phyloP scores from a whole-genome alignment of 192 early-diverging fungal genomes.

The Paraglomus brasilianum region DNA sequence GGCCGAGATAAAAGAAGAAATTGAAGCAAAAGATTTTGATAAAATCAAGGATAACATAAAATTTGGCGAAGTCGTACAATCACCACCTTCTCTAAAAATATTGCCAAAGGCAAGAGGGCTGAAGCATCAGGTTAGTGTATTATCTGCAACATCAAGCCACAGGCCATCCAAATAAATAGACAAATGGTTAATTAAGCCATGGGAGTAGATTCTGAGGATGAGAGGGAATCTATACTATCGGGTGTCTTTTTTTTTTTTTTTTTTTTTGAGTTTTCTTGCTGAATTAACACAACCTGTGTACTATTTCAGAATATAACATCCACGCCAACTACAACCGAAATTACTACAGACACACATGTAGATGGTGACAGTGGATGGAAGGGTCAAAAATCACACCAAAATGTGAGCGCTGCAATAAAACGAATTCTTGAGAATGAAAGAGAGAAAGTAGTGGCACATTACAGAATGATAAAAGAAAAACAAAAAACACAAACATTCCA shows the following conservation, averaged over 20 bases:
- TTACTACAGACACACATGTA: too few species aligned
- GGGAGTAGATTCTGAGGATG: too few species aligned
- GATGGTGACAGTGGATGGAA: background rate
- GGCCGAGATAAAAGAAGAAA: constrained; percentile 5
- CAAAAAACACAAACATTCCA: background rate
- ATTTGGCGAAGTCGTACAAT: constrained; percentile 30
- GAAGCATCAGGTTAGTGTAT: too few species aligned
- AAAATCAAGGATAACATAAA: constrained; percentile 23
- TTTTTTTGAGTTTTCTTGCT: too few species aligned
- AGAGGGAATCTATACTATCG: too few species aligned
- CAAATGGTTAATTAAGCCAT: too few species aligned
- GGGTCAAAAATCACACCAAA: background rate
- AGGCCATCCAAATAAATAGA: too few species aligned
- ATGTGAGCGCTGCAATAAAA: background rate
- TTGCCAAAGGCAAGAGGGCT: constrained; percentile 5
- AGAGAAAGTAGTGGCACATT: constrained; percentile 15
- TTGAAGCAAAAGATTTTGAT: constrained; percentile 20
- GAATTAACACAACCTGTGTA: too few species aligned
- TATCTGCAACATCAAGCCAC: too few species aligned
- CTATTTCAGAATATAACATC: too few species aligned
- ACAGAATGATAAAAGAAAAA: constrained; percentile 11
- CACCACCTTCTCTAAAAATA: constrained; percentile 16
- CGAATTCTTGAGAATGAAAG: constrained; percentile 6
- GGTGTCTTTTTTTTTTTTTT: too few species aligned
- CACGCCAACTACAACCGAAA: too few species aligned